A percentile compares a stretch with the other conserved stretches of the same genome.
phyloP scores from a whole-genome alignment of 306 rosid genomes.

The Pterocarpus santalinus region DNA sequence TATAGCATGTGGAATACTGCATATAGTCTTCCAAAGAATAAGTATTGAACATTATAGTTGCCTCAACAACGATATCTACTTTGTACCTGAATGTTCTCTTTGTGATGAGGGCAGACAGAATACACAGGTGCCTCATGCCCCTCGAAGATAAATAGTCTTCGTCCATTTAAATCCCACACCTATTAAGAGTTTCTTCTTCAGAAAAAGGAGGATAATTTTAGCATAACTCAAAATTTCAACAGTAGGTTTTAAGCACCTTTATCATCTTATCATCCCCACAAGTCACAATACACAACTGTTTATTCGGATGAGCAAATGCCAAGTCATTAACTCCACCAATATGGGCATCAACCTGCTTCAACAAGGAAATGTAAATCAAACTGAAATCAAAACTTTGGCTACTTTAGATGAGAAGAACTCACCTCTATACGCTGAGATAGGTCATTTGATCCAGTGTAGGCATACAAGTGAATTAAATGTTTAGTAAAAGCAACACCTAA shows the following conservation, averaged over 20 bases:
- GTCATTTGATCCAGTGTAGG: constrained; percentile 71
- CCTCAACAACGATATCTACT: constrained; percentile 11
- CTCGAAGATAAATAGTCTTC: constrained; percentile 71
- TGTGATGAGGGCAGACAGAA: constrained; percentile 94
- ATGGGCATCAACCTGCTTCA: constrained; percentile 83
- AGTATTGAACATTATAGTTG: constrained; percentile 29
- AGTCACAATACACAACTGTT: constrained; percentile 79
- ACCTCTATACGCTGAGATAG: constrained; percentile 80
- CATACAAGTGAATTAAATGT: constrained; percentile 85
- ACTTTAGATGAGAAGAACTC: constrained; percentile 42
- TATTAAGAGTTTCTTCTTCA: constrained; percentile 53
- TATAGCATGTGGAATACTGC: constrained; percentile 4
- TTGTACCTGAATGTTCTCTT: constrained; percentile 81
- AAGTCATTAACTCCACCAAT: constrained; percentile 87
- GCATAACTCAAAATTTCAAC: constrained; percentile 30
- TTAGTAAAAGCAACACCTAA: constrained; percentile 89
- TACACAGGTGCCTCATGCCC: constrained; percentile 91
- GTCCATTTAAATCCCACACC: constrained; percentile 89
- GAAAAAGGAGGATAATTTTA: constrained; percentile 35
- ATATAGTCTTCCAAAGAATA: constrained; percentile 22
- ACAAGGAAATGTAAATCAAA: constrained; percentile 42
- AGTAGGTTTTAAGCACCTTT: constrained; percentile 62
- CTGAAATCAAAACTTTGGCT: constrained; percentile 42
- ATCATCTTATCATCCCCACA: constrained; percentile 93
- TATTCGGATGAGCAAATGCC: constrained; percentile 90